Conservation (phyloP, 2,329 filamentous ascomycete genomes). For the Fusarium tanahbumbuense region DNA sequence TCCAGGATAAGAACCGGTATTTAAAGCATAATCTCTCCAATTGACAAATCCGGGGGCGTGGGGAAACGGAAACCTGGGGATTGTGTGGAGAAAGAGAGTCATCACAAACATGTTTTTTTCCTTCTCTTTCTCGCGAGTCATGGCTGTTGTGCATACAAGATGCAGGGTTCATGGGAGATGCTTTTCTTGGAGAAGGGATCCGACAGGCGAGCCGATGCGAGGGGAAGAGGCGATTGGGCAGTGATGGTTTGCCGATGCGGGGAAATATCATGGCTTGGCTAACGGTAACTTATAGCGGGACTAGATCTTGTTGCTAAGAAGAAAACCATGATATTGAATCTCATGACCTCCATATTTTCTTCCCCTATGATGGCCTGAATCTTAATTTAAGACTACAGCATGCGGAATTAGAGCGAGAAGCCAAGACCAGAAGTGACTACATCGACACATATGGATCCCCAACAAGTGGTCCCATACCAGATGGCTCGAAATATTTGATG, state of each 20-base stretch:
- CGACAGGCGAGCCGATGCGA: slow-evolving; percentile 48
- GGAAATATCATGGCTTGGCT: slow-evolving; percentile 3
- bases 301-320: slow-evolving; percentile 2
- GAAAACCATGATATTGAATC: slow-evolving; percentile 2
- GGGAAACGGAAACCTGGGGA: slow-evolving; percentile 42
- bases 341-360: neutral
- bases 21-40: slow-evolving; percentile 14
- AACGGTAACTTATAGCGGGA: neutral
- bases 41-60: slow-evolving; percentile 40
- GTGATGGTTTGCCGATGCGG: slow-evolving; percentile 3
- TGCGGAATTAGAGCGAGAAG: neutral
- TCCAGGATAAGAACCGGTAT: neutral
- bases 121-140: neutral
- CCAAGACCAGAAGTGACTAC: neutral
- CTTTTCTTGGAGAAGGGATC: slow-evolving; percentile 21
- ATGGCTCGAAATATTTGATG: neutral
- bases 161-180: slow-evolving; percentile 12
- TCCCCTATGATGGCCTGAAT: neutral
- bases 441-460: neutral
- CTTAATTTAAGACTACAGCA: neutral
- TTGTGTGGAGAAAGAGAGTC: slow-evolving; percentile 30
- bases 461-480: neutral
- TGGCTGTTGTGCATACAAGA: slow-evolving; percentile 6
- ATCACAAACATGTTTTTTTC: slow-evolving; percentile 30
- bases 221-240: slow-evolving; percentile 38